Percentiles rank a stretch among this genome's conserved stretches.
phyloP scores from a whole-genome alignment of 441 rosid species.

The Gossypium schwendimanii region DNA sequence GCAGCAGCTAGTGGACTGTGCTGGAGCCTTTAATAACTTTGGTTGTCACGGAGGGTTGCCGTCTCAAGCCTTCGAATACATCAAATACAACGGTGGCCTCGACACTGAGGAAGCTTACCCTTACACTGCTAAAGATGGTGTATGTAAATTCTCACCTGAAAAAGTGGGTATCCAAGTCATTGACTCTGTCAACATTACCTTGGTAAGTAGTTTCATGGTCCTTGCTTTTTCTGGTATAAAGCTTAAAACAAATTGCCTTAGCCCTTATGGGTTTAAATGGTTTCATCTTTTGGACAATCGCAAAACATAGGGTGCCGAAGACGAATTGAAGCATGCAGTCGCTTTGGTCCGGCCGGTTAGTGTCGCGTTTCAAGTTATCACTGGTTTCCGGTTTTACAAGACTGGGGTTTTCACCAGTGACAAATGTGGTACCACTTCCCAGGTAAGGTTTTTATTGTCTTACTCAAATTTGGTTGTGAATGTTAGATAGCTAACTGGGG shows the following conservation, averaged over 20 bases:
- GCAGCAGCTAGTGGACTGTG: slow-evolving; percentile 98
- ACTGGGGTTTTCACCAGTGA: slow-evolving; percentile 65
- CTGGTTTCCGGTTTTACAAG: slow-evolving; percentile 55
- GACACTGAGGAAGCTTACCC: slow-evolving; percentile 89
- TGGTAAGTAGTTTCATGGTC: slow-evolving; percentile 33
- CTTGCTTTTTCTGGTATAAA: background rate
- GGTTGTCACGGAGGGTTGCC: slow-evolving; percentile 96
- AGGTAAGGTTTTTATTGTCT: slow-evolving; percentile 36
- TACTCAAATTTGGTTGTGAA: background rate
- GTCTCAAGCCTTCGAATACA: slow-evolving; percentile 90
- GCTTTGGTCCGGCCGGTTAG: slow-evolving; percentile 77
- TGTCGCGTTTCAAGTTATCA: slow-evolving; percentile 70
- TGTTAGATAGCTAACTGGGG: too few relatives aligned
- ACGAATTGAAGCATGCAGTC: slow-evolving; percentile 81
- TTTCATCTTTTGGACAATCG: background rate
- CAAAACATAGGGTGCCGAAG: slow-evolving; percentile 69
- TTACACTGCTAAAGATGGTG: slow-evolving; percentile 50
- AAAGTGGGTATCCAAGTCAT: slow-evolving; percentile 66
- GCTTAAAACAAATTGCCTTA: background rate
- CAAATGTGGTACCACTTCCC: slow-evolving; percentile 63
- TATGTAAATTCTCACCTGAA: slow-evolving; percentile 68
- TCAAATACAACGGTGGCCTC: slow-evolving; percentile 86
- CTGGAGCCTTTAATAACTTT: slow-evolving; percentile 70
- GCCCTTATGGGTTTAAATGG: background rate
- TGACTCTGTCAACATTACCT: slow-evolving; percentile 70